Conservation (phyloP, 2,329 filamentous ascomycete genomes). For the Magnaporthiopsis poae region DNA sequence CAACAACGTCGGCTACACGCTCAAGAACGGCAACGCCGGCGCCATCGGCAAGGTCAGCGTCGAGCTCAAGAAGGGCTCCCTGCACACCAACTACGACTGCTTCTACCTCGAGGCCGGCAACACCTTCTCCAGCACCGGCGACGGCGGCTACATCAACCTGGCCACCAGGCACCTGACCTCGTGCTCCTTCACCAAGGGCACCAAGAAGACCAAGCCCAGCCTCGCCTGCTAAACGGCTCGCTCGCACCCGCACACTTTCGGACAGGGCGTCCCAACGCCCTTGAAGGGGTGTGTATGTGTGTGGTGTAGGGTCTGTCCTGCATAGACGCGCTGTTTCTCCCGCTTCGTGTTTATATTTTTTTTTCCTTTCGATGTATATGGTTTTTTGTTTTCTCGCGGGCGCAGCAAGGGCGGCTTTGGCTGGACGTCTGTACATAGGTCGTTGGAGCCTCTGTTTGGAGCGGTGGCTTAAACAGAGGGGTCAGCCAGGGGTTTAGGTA, state of each 20-base stretch:
- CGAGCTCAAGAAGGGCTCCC: not conserved
- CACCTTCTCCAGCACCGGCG: not conserved
- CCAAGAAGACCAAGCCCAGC: not conserved
- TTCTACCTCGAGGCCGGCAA: slow-evolving; percentile 2
- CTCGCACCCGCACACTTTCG: too few species aligned
- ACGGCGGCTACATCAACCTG: slow-evolving; percentile 5
- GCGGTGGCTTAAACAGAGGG: not conserved
- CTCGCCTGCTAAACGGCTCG: not conserved
- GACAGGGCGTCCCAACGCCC: too few species aligned
- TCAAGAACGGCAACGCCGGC: not conserved
- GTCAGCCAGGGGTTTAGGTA: not conserved
- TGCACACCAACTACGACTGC: slow-evolving; percentile 4
- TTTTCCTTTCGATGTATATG: not conserved
- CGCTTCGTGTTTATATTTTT: not conserved
- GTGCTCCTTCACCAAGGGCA: not conserved
- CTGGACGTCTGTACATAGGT: not conserved
- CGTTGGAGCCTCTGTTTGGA: not conserved
- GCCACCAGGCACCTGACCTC: not conserved
- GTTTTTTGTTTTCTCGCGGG: not conserved
- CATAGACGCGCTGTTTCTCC: not conserved
- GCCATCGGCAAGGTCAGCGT: slow-evolving; percentile 1
- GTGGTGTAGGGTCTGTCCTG: too few species aligned
- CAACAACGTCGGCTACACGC: slow-evolving; percentile 3
- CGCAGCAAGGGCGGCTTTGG: too few species aligned
- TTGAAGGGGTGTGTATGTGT: too few species aligned